phyloP scores from a whole-genome alignment of 2,329 filamentous ascomycete species.

The Huntiella moniliformis region DNA sequence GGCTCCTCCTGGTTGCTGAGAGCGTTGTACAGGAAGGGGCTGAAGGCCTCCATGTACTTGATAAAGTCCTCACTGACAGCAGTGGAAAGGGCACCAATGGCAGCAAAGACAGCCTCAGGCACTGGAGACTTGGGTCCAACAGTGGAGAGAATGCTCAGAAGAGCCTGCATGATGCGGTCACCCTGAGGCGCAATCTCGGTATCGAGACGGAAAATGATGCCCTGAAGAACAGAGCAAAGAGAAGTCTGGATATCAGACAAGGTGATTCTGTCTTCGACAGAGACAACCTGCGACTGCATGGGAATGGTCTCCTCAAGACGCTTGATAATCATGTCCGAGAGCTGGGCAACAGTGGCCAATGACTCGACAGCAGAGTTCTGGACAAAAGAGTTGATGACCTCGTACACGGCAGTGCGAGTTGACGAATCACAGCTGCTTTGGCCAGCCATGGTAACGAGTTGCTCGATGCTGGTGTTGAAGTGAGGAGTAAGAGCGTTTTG shows the following conservation, averaged over 20 bases:
- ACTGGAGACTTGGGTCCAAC: slow-evolving; percentile 78
- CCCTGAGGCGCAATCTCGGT: slow-evolving; percentile 78
- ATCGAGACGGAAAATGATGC: slow-evolving; percentile 80
- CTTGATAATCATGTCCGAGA: slow-evolving; percentile 78
- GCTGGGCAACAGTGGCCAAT: slow-evolving; percentile 56
- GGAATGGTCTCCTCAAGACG: slow-evolving; percentile 77
- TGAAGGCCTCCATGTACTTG: slow-evolving; percentile 95
- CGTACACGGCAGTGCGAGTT: slow-evolving; percentile 86
- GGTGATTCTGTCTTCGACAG: slow-evolving; percentile 87
- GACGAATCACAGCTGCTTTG: slow-evolving; percentile 67
- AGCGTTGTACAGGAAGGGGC: slow-evolving; percentile 81
- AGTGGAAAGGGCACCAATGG: slow-evolving; percentile 78
- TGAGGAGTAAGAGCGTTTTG: slow-evolving; percentile 75
- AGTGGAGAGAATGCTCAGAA: slow-evolving; percentile 62
- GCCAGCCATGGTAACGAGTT: slow-evolving; percentile 70
- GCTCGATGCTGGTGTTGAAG: slow-evolving; percentile 81
- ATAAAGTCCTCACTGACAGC: slow-evolving; percentile 82
- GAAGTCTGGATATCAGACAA: slow-evolving; percentile 97
- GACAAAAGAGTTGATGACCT: slow-evolving; percentile 89
- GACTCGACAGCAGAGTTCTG: slow-evolving; percentile 79
- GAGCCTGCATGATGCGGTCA: slow-evolving; percentile 81
- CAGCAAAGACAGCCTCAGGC: slow-evolving; percentile 81
- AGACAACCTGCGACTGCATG: slow-evolving; percentile 84
- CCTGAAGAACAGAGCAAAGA: slow-evolving; percentile 74
- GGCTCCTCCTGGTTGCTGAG: slow-evolving; percentile 92